These are phyloP conservation scores for Eucalyptus marginata DNA, from an alignment of 345 rosid species.

Conservation along the genomic window DNA sequence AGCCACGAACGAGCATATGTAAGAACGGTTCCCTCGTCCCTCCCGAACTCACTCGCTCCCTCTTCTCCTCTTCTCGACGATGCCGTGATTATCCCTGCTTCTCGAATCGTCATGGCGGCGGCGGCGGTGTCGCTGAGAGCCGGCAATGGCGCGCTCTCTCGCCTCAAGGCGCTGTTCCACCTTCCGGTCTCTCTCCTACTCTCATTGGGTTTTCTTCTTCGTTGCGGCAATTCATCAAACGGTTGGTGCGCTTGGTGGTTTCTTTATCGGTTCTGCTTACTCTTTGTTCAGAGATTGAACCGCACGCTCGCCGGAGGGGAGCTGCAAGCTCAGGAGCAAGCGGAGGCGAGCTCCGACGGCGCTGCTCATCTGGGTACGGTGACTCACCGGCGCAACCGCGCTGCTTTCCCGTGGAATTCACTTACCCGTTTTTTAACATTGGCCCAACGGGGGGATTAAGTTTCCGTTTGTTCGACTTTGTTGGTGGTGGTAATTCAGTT, in stretches of 20 bases:
- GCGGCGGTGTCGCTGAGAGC: conserved; percentile 1
- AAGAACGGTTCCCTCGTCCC: neutral
- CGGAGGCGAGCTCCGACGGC: neutral
- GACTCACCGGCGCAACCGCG: neutral
- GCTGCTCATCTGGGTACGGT: neutral
- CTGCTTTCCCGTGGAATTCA: neutral
- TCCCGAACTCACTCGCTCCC: neutral
- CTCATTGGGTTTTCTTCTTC: neutral
- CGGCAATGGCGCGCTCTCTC: conserved; percentile 11
- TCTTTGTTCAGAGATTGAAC: conserved; percentile 16
- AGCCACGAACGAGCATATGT: neutral
- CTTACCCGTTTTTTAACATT: neutral
- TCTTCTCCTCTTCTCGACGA: neutral
- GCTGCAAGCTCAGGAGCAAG: neutral
- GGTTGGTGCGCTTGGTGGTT: neutral
- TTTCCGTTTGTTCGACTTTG: neutral
- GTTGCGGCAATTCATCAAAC: neutral
- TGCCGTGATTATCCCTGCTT: neutral
- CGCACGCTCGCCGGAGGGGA: conserved; percentile 2
- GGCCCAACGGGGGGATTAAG: neutral
- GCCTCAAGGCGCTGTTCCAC: conserved; percentile 17
- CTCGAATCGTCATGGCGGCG: neutral
- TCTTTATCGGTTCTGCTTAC: neutral
- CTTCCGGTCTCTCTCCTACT: neutral
- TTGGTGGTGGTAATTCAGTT: neutral